Evolutionary conservation across 176 grass and related monocot genomes (phyloP).

Genomic region (Hyparrhenia diplandra): DNA sequence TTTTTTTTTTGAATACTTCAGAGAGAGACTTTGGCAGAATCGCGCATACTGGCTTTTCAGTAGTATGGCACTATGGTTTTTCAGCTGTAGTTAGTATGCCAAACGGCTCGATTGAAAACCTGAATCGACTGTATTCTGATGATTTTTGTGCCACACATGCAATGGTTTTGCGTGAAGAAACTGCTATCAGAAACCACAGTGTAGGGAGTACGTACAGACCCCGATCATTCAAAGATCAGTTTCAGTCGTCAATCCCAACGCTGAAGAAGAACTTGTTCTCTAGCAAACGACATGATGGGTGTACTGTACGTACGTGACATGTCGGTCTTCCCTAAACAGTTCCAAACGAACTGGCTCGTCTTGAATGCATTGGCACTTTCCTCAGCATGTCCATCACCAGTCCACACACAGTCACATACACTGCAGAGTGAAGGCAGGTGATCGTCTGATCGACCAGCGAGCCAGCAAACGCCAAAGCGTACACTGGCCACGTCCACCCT

Average conservation of each 20-base stretch:
- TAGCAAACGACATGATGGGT: neutral
- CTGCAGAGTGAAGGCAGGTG: neutral
- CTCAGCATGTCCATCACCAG: neutral
- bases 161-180: neutral
- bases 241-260: no score
- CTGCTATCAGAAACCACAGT: neutral
- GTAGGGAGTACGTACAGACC: neutral
- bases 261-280: neutral
- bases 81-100: neutral
- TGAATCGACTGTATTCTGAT: neutral
- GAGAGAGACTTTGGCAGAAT: neutral
- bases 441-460: neutral
- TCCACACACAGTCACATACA: no score
- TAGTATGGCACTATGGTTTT: neutral
- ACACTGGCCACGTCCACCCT: slow-evolving; percentile 1
- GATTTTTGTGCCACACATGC: neutral
- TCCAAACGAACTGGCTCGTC: neutral
- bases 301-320: neutral
- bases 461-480: neutral
- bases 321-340: neutral
- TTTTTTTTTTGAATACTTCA: no score
- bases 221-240: neutral
- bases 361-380: neutral
- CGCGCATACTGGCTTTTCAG: neutral
- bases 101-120: neutral